A percentile compares a stretch with the other conserved stretches of the same genome.
These are phyloP conservation scores for Lojkania enalia DNA, from an alignment of 2,329 filamentous ascomycete genomes.

Conservation along the genomic window DNA sequence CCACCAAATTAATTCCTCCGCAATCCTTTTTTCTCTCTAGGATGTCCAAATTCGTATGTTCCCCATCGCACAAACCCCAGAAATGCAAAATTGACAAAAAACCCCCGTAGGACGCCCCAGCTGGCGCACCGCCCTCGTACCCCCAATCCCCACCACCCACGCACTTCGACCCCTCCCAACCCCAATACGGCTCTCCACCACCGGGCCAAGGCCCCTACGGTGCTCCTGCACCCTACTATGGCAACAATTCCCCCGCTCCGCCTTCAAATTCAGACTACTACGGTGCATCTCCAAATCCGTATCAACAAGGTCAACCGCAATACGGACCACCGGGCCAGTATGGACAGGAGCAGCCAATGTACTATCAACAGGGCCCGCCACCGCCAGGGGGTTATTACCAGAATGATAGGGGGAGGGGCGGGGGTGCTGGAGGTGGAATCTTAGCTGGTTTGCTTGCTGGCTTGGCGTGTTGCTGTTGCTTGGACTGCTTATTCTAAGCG, in stretches of 20 bases:
- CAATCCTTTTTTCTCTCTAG: too few species aligned
- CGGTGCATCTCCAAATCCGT: conserved; percentile 21
- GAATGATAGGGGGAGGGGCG: conserved; percentile 35
- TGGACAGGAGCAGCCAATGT: conserved; percentile 25
- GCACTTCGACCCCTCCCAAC: conserved; percentile 37
- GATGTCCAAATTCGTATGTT: conserved; percentile 38
- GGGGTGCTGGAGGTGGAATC: conserved; percentile 43
- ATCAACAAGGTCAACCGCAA: conserved; percentile 18
- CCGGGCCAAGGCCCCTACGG: conserved; percentile 17
- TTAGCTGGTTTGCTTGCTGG: conserved; percentile 49
- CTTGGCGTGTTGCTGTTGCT: conserved; percentile 57
- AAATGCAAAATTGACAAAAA: conserved; percentile 14
- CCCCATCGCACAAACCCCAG: neutral
- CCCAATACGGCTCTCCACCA: too few species aligned
- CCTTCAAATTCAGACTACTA: conserved; percentile 20
- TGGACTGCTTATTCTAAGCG: conserved; percentile 54
- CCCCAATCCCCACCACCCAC: conserved; percentile 36
- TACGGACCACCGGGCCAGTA: conserved; percentile 15
- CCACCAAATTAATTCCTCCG: too few species aligned
- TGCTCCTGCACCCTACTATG: conserved; percentile 30
- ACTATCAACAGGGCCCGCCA: conserved; percentile 38
- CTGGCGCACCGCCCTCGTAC: conserved; percentile 40
- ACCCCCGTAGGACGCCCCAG: conserved; percentile 21
- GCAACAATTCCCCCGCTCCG: conserved; percentile 11
- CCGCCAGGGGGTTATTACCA: conserved; percentile 46